Evolutionary conservation across 352 stramenopile species (phyloP).

Genomic region (Saprolegnia parasitica): DNA sequence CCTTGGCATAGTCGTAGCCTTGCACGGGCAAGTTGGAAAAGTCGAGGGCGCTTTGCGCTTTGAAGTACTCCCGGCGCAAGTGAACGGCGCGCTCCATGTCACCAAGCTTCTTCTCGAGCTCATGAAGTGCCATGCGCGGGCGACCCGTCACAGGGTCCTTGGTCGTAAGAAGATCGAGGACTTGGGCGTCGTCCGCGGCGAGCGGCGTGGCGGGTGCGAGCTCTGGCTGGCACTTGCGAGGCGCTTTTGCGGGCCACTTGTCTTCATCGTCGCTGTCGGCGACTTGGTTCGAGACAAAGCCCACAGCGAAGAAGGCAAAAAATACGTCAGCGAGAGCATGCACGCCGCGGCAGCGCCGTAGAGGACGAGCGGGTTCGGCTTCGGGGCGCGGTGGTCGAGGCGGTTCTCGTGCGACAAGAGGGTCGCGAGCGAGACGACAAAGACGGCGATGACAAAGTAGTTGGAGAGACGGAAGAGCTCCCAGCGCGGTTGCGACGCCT

Average conservation of each 20-base stretch:
- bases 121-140: conserved; percentile 40
- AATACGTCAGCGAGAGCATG: conserved; percentile 28
- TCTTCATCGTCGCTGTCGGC: conserved; percentile 15
- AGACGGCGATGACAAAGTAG: conserved; percentile 25
- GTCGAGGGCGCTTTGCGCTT: conserved; percentile 30
- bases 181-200: conserved; percentile 14
- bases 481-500: conserved; percentile 11
- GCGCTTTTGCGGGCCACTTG: neutral
- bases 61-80: conserved; percentile 48
- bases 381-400: neutral
- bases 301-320: conserved; percentile 28
- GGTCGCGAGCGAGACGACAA: conserved; percentile 24
- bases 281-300: conserved; percentile 27
- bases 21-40: conserved; percentile 24
- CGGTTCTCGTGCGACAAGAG: conserved; percentile 27
- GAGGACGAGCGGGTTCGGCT: conserved; percentile 19
- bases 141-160: conserved; percentile 16
- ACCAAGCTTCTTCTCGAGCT: conserved; percentile 79
- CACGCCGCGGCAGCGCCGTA: conserved; percentile 1
- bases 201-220: neutral
- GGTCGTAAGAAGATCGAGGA: neutral
- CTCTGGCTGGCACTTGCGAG: conserved; percentile 13
- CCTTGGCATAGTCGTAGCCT: conserved; percentile 61
- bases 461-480: conserved; percentile 26
- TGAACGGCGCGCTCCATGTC: conserved; percentile 70